A percentile compares a stretch with the other conserved stretches of the same genome.
These are phyloP conservation scores for Pinus taeda DNA, from an alignment of 75 land plant species.

Conservation along the genomic window DNA sequence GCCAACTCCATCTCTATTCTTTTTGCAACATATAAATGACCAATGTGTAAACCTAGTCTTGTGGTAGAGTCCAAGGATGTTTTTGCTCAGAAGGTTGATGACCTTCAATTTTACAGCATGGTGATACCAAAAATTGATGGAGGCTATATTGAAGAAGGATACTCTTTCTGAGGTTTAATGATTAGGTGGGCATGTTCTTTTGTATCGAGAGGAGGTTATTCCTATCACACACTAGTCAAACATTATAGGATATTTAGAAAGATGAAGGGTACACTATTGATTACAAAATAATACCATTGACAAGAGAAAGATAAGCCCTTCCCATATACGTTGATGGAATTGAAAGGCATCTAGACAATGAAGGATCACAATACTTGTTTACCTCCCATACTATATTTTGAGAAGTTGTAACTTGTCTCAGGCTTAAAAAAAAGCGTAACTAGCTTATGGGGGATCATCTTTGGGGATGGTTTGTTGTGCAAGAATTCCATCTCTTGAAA, in stretches of 20 bases:
- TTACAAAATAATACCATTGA: constrained; percentile 79
- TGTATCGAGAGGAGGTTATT: constrained; percentile 86
- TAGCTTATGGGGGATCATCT: constrained; percentile 27
- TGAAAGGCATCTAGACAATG: constrained; percentile 58
- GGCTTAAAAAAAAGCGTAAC: constrained; percentile 49
- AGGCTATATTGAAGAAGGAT: constrained; percentile 89
- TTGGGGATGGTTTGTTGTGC: constrained; percentile 17
- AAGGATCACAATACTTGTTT: constrained; percentile 54
- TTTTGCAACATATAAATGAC: no score
- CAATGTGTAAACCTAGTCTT: no score
- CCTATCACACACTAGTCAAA: constrained; percentile 51
- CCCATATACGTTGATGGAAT: constrained; percentile 92
- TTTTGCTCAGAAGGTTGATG: constrained; percentile 56
- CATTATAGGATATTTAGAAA: constrained; percentile 78
- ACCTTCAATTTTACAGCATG: constrained; percentile 91
- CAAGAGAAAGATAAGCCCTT: constrained; percentile 87
- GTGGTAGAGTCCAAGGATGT: no score
- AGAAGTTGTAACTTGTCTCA: constrained; percentile 76
- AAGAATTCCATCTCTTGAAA: background rate
- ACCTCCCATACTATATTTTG: constrained; percentile 96
- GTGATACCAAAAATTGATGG: constrained; percentile 95
- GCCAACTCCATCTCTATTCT: no score
- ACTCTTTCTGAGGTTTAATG: constrained; percentile 69
- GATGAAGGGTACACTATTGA: constrained; percentile 73
- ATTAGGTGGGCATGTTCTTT: constrained; percentile 76